These are phyloP conservation scores for Solanum corneliomulleri DNA, from an alignment of 257 asterid species.

Conservation along the genomic window DNA sequence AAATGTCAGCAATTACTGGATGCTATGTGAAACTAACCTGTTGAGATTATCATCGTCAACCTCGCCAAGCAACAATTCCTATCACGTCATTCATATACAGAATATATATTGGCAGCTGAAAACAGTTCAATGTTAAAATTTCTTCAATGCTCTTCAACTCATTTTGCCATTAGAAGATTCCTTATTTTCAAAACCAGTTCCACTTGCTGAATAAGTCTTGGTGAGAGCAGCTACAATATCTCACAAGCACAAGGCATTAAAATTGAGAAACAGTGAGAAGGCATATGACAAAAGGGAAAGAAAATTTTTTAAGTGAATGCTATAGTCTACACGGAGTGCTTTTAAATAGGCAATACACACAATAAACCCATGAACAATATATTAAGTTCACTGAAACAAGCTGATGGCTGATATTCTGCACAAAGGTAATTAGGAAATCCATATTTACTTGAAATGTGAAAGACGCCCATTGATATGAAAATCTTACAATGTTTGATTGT, in stretches of 20 bases:
- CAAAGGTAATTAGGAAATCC: neutral
- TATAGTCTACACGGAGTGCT: neutral
- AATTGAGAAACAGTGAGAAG: neutral
- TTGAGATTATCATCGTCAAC: conserved; percentile 57
- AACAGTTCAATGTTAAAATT: conserved; percentile 23
- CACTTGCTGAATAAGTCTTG: conserved; percentile 30
- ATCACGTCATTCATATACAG: conserved; percentile 44
- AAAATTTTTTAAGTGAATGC: neutral
- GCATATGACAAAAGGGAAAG: neutral
- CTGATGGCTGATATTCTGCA: neutral
- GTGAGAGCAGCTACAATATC: conserved; percentile 41
- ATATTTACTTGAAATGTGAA: neutral
- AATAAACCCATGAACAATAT: neutral
- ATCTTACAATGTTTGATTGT: neutral
- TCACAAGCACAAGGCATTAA: neutral
- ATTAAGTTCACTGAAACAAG: neutral
- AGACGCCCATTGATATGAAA: neutral
- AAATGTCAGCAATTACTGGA: conserved; percentile 1
- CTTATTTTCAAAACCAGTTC: conserved; percentile 12
- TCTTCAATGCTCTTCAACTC: conserved; percentile 35
- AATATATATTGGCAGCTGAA: conserved; percentile 27
- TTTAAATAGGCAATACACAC: neutral
- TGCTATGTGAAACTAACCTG: conserved; percentile 41
- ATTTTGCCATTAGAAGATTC: conserved; percentile 10
- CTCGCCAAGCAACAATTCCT: conserved; percentile 65